phyloP scores from a whole-genome alignment of 1,139 yeast species.

The Blastobotrys capitulatus region DNA sequence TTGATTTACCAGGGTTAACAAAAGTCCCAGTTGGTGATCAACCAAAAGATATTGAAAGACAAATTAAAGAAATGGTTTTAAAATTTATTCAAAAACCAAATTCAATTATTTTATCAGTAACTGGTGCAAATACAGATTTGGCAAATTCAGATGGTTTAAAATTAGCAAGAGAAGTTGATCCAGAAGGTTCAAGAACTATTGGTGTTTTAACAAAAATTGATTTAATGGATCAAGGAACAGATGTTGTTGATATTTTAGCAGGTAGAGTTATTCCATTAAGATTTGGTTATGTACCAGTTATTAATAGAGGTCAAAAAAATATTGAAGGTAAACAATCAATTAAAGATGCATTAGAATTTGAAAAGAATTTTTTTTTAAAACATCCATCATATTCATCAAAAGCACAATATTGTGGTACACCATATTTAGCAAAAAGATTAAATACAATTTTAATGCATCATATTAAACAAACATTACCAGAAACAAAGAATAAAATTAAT shows the following conservation, averaged over 20 bases:
- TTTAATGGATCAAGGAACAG: constrained; percentile 97
- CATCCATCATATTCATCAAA: constrained; percentile 93
- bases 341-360: constrained; percentile 81
- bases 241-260: constrained; percentile 92
- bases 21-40: constrained; percentile 99
- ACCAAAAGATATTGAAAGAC: constrained; percentile 94
- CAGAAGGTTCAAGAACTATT: constrained; percentile 93
- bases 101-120: constrained; percentile 91
- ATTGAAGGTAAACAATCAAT: constrained; percentile 82
- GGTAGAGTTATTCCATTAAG: constrained; percentile 95
- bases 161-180: constrained; percentile 96
- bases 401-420: constrained; percentile 93
- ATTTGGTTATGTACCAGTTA: constrained; percentile 96
- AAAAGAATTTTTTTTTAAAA: constrained; percentile 72
- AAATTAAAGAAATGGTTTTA: constrained; percentile 90
- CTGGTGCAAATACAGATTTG: constrained; percentile 95
- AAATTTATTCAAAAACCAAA: constrained; percentile 93
- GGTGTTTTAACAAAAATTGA: constrained; percentile 97
- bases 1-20: constrained; percentile 97
- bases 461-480: constrained; percentile 92
- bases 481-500: constrained; percentile 87
- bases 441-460: constrained; percentile 88
- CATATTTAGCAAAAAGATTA: constrained; percentile 88
- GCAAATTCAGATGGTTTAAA: constrained; percentile 97
- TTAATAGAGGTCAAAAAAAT: constrained; percentile 96